phyloP scores from a whole-genome alignment of 2,329 filamentous ascomycete genomes.

The Pseudogymnoascus sp. region DNA sequence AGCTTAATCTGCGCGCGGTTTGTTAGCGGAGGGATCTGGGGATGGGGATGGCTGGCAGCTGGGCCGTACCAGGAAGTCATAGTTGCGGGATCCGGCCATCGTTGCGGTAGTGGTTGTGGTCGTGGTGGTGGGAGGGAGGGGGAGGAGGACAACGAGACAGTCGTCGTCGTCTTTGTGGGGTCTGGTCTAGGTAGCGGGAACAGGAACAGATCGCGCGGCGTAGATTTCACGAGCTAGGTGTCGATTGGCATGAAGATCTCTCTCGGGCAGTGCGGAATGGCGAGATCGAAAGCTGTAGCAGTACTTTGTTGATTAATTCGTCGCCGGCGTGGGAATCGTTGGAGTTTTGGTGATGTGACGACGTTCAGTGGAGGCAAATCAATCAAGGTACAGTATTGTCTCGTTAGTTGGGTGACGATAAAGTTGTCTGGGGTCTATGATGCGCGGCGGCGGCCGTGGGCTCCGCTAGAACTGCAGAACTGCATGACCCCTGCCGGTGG shows the following conservation, averaged over 20 bases:
- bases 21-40: slow-evolving; percentile 17
- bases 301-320: background rate
- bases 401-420: slow-evolving; percentile 5
- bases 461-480: slow-evolving; percentile 1
- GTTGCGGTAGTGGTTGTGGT: slow-evolving; percentile 12
- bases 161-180: slow-evolving; percentile 4
- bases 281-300: background rate
- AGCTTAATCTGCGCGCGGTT: slow-evolving; percentile 62
- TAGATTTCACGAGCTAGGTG: background rate
- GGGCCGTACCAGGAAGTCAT: slow-evolving; percentile 85
- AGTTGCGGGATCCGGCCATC: slow-evolving; percentile 98
- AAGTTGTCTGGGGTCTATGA: slow-evolving; percentile 6
- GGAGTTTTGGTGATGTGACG: background rate
- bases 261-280: background rate
- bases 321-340: background rate
- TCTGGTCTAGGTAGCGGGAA: slow-evolving; percentile 6
- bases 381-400: slow-evolving; percentile 5
- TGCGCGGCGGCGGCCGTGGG: background rate
- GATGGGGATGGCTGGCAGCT: slow-evolving; percentile 16
- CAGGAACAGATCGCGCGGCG: slow-evolving; percentile 2
- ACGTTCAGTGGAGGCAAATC: background rate
- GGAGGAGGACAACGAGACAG: background rate
- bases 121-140: background rate
- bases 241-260: background rate
- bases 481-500: background rate